These are phyloP conservation scores for Goniomonas avonlea DNA, from an alignment of 78 protist genomes.

Conservation along the genomic window DNA sequence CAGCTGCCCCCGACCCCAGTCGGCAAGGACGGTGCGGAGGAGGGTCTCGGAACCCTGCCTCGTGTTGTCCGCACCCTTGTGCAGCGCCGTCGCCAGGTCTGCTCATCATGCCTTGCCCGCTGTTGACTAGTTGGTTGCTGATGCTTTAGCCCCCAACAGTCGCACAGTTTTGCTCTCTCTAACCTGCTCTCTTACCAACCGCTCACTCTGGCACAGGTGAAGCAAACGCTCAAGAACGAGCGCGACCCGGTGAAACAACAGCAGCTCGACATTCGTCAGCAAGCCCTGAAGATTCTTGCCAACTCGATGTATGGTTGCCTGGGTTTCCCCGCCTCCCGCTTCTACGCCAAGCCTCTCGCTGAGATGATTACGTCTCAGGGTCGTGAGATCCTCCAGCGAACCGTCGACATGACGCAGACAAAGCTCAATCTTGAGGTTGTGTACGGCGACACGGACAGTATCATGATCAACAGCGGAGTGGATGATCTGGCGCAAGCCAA, in stretches of 20 bases:
- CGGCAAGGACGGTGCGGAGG: background rate
- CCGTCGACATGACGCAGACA: constrained; percentile 44
- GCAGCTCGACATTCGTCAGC: constrained; percentile 47
- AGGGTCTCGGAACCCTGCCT: constrained; percentile 73
- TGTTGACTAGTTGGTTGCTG: too few species aligned
- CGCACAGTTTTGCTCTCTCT: too few species aligned
- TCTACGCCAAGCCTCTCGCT: constrained; percentile 92
- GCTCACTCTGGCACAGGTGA: too few species aligned
- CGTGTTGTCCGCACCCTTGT: constrained; percentile 53
- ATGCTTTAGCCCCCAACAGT: too few species aligned
- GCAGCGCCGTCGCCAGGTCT: constrained; percentile 20
- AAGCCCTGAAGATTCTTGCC: constrained; percentile 88
- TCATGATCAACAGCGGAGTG: constrained; percentile 83
- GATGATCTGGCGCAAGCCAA: constrained; percentile 54
- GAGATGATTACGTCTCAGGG: constrained; percentile 86
- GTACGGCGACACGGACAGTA: constrained; percentile 99
- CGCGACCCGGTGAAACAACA: background rate
- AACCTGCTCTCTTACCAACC: too few species aligned
- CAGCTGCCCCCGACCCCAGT: background rate
- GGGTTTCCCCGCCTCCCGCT: constrained; percentile 65
- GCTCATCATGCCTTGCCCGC: too few species aligned
- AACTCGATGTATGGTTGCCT: constrained; percentile 61
- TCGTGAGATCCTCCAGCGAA: constrained; percentile 70
- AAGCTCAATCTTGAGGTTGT: constrained; percentile 69
- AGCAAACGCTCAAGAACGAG: constrained; percentile 47